Base-by-base conservation (phyloP, 1,284 basidiomycete species). In the Tylopilus orsonianus region DNA sequence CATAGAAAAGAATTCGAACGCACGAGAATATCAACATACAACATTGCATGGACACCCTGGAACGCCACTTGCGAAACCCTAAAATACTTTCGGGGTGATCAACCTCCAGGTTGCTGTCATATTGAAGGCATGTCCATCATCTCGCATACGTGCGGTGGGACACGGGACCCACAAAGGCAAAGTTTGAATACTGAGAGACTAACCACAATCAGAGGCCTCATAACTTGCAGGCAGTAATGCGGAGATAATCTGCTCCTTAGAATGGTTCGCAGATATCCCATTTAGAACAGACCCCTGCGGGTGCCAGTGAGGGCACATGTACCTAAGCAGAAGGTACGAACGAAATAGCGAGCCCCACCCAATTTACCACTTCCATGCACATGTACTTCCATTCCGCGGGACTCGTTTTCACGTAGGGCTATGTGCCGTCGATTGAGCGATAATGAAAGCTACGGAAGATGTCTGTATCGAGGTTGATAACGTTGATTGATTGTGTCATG, bases 371-470 rank as follows among this genome's bases (percentile, higher is more conserved):
- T 41, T 49, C 9, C 10, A 46, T 56, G 26, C 36, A 35, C 10
- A 46, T 56, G 26, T 36, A 35, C 54, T 66, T 63, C 58, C 62
- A 65, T 65, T 54, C 51, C 42, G 33, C 55, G 44, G 44, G 47
- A 13, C 34, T 37, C 46, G 37, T 46, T 40, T 38, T 26, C 18
- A 32, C 13, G 33, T 14, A 48, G 35, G 9, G 30, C 20, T 48
- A 42, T 33, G 33, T 40, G 38, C 26, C 35, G 41, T 34, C 19
- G 39, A 23, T 27, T 8, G 40, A 29, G 10, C 12, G 39, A 33
- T 14, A 33, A 53, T 44, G 43, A 54, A 45, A 39, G 27, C 26
- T 22, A 18, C 7, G 16, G 38, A 41, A 37, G 32, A 9, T 3
- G 27, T 41, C 50, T 22, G 46, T 60, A 48, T 49, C 38, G 14